Evolutionary conservation across 768 basidiomycete species (phyloP).

Genomic region (Collybia mongolica): DNA sequence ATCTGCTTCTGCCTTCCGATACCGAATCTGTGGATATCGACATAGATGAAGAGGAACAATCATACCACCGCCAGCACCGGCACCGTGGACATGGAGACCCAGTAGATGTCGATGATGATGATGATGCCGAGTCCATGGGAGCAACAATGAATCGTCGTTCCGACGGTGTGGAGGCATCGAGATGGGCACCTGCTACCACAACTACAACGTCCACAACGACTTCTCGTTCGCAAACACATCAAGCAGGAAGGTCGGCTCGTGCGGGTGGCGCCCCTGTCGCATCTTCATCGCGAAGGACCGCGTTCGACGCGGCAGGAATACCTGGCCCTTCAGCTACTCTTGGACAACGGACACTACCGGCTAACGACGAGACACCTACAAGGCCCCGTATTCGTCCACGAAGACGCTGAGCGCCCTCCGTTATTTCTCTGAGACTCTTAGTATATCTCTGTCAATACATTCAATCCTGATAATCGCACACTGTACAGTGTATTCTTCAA

Average conservation of each 20-base stretch:
- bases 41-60: slow-evolving; percentile 22
- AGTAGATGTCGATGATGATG: slow-evolving; percentile 16
- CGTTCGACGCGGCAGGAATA: slow-evolving; percentile 1
- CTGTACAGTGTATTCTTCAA: slow-evolving; percentile 5
- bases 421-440: neutral
- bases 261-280: neutral
- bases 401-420: slow-evolving; percentile 35
- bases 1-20: slow-evolving; percentile 45
- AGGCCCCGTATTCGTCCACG: slow-evolving; percentile 53
- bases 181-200: slow-evolving; percentile 26
- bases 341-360: slow-evolving; percentile 30
- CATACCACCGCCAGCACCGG: slow-evolving; percentile 14
- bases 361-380: slow-evolving; percentile 55
- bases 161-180: slow-evolving; percentile 28
- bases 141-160: slow-evolving; percentile 13
- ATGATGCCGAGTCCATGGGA: slow-evolving; percentile 12
- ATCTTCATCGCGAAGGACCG: slow-evolving; percentile 14
- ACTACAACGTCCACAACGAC: slow-evolving; percentile 3
- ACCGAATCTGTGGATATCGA: slow-evolving; percentile 37
- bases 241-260: slow-evolving; percentile 6
- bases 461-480: slow-evolving; percentile 2
- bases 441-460: slow-evolving; percentile 4
- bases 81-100: slow-evolving; percentile 7
- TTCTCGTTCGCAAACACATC: slow-evolving; percentile 6
- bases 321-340: slow-evolving; percentile 19